Conservation (phyloP, 169 alveolate species). For the Plasmodium reichenowi region DNA sequence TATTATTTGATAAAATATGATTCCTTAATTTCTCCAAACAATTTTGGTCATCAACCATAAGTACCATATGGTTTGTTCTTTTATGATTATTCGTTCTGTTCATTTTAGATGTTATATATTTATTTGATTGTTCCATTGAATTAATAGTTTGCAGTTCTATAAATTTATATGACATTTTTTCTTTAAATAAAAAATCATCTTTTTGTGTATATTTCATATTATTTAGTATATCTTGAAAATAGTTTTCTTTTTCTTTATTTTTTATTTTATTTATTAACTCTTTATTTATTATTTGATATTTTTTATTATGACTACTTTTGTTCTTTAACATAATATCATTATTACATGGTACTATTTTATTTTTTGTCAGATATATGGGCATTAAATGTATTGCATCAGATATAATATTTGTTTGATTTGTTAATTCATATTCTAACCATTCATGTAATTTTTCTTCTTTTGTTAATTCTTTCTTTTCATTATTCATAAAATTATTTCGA, state of each 20-base stretch:
- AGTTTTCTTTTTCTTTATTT: no score
- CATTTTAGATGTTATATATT: neutral
- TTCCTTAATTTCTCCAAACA: neutral
- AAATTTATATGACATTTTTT: constrained; percentile 25
- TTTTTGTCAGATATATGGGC: neutral
- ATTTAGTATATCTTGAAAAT: no score
- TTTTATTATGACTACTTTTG: no score
- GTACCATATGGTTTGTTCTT: neutral
- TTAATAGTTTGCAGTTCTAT: constrained; percentile 9
- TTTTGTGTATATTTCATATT: neutral
- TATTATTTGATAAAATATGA: neutral
- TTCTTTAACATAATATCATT: no score
- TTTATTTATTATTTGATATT: neutral
- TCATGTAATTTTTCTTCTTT: constrained; percentile 59
- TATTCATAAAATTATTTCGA: neutral
- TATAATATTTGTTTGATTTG: constrained; percentile 40
- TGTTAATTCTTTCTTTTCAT: constrained; percentile 15
- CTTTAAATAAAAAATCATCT: constrained; percentile 23
- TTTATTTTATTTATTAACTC: no score
- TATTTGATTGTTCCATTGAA: neutral
- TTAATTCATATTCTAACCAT: constrained; percentile 54
- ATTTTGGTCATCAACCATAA: neutral
- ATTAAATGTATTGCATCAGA: constrained; percentile 44
- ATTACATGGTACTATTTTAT: no score
- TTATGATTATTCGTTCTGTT: neutral